phyloP scores from a whole-genome alignment of 345 rosid genomes.

The Laguncularia racemosa region DNA sequence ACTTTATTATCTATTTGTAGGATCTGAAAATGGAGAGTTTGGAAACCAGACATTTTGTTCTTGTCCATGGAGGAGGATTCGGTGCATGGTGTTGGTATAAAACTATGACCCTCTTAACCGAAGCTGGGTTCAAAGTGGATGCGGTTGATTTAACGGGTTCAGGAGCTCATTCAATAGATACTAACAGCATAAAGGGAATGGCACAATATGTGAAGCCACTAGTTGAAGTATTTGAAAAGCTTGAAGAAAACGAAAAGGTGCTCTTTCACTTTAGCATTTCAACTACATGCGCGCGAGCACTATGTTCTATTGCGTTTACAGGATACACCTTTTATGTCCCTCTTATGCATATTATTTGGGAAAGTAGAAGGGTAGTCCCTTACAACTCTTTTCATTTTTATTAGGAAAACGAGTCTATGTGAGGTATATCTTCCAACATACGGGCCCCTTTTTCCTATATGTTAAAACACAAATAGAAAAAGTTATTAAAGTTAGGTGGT shows the following conservation, averaged over 20 bases:
- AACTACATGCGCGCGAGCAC: not conserved
- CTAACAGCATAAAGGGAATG: slow-evolving; percentile 27
- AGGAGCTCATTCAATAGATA: slow-evolving; percentile 41
- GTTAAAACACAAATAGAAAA: too few relatives aligned
- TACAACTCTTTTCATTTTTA: too few relatives aligned
- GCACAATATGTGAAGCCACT: slow-evolving; percentile 34
- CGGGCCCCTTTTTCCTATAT: too few relatives aligned
- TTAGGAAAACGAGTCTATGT: too few relatives aligned
- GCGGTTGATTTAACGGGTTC: slow-evolving; percentile 63
- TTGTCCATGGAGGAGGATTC: slow-evolving; percentile 86
- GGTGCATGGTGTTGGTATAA: slow-evolving; percentile 94
- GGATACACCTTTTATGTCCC: too few relatives aligned
- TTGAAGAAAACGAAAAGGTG: slow-evolving; percentile 27
- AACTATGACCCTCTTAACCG: slow-evolving; percentile 55
- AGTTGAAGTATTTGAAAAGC: slow-evolving; percentile 14
- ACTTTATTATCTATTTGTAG: slow-evolving; percentile 1
- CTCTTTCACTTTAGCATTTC: not conserved
- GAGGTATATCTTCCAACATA: too few relatives aligned
- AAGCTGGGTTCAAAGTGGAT: slow-evolving; percentile 48
- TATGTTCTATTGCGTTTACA: too few relatives aligned
- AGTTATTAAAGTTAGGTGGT: too few relatives aligned
- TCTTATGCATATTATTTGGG: too few relatives aligned
- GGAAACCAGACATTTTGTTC: slow-evolving; percentile 49
- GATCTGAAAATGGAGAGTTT: slow-evolving; percentile 23
- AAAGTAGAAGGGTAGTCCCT: too few relatives aligned